Evolutionary conservation across 768 basidiomycete species (phyloP).

Genomic region (Pilatotrama ljubarskyi): DNA sequence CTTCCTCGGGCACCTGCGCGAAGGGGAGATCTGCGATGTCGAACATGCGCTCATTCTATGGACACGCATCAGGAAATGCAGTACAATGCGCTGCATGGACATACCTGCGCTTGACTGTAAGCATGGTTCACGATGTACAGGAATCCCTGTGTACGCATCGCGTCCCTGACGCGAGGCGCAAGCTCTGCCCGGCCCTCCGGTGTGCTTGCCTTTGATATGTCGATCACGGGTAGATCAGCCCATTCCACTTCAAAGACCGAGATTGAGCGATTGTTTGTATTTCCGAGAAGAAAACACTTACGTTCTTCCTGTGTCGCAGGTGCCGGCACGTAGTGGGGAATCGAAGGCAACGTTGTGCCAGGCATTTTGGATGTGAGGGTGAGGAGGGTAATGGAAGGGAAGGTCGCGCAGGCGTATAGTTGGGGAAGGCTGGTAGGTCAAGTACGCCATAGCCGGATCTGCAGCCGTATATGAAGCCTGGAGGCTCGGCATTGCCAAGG

Average conservation of each 20-base stretch:
- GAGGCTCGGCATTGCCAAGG: not conserved
- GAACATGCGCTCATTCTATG: conserved; percentile 35
- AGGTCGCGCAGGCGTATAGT: too few species aligned
- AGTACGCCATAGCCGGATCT: not conserved
- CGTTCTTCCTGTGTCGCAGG: conserved; percentile 24
- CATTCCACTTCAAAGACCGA: conserved; percentile 30
- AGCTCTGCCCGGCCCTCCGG: conserved; percentile 32
- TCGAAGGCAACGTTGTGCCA: conserved; percentile 14
- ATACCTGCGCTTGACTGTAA: conserved; percentile 26
- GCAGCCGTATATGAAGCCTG: not conserved
- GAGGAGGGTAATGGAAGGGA: not conserved
- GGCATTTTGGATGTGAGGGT: conserved; percentile 10
- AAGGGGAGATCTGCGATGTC: conserved; percentile 40
- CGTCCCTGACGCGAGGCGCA: conserved; percentile 27
- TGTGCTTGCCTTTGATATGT: conserved; percentile 30
- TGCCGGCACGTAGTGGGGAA: conserved; percentile 27
- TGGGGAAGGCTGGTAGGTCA: too few species aligned
- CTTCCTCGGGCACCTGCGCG: conserved; percentile 33
- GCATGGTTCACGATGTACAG: conserved; percentile 38
- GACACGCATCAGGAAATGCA: not conserved
- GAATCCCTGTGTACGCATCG: conserved; percentile 33
- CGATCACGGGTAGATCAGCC: conserved; percentile 34
- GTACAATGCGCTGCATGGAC: not conserved
- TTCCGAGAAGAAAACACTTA: not conserved
- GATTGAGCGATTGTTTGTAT: not conserved